Evolutionary conservation across 129 eudicot species (phyloP), one percentile per base, ranked within the genome.

Genomic region (Lonicera japonica): DNA sequence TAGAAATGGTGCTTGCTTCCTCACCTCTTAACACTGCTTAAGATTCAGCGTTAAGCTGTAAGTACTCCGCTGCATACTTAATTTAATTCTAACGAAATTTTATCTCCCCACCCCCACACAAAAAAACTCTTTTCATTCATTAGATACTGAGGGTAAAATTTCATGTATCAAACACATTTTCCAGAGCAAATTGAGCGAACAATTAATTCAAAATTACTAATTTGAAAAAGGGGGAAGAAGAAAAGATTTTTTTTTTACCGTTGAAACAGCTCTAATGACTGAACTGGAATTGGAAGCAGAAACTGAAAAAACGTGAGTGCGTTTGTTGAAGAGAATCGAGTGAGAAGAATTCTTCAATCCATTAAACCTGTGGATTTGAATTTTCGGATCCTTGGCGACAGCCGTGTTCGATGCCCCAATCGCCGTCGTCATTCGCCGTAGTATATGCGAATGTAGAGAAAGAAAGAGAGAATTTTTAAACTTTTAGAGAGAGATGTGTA

Each of bases 201-300:
- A n/a, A n/a, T 10, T 10, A 10, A 45, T 12, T 15, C 0, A 12
- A 45, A 45, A 1, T 45, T 45, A 45, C 51, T 12, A 45, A 15
- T 3, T 10, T 45, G 36, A 45, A 17, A 12, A 51, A n/a, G n/a
- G 9, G 10, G 16, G 4, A 51, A 14, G 10, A 51, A 18, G 21
- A 1, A 20, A 53, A 16, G 2, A 7, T 51, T 4, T 2, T 6
- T 8, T 6, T 11, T 1, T 45, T 85, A 90, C 97, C 84, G 95
- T 75, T 0, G 94, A 83, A 51, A 90, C 94, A 62, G 97, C 97
- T 64, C 87, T 77, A 55, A 90, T 65, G 60, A 67, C 4, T 22
- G 83, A 71, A 62, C 82, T 54, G 17, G 77, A 54, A 36, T 63
- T 8, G 12, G 81, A 65, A 17, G 76, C 39, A 52, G 64, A 55